Evolutionary conservation across 2,329 filamentous ascomycete genomes (phyloP).

Genomic region (Penicillium sp.): DNA sequence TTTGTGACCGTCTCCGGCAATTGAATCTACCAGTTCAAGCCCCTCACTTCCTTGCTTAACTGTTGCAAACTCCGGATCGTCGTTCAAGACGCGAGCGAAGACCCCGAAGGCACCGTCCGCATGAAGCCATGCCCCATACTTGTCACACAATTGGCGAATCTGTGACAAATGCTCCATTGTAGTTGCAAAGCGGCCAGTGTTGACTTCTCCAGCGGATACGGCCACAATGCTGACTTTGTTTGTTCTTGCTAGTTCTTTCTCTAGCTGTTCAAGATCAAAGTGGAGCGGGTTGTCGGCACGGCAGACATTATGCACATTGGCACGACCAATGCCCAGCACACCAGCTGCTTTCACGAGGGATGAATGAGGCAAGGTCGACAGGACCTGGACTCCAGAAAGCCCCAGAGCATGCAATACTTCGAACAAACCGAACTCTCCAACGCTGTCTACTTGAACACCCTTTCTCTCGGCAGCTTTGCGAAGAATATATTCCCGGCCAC

Average conservation of each 20-base stretch:
- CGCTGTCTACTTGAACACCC: constrained; percentile 47
- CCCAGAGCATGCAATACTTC: constrained; percentile 69
- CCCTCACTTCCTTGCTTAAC: constrained; percentile 63
- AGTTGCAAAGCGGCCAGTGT: constrained; percentile 81
- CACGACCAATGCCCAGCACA: constrained; percentile 77
- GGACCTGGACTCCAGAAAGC: constrained; percentile 72
- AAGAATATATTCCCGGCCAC: constrained; percentile 68
- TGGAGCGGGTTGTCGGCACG: constrained; percentile 63
- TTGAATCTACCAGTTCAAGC: constrained; percentile 83
- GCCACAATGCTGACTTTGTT: constrained; percentile 75
- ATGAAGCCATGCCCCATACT: constrained; percentile 82
- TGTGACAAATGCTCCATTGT: constrained; percentile 62
- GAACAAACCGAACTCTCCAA: constrained; percentile 74
- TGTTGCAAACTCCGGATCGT: constrained; percentile 61
- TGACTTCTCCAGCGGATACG: constrained; percentile 87
- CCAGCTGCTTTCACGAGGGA: constrained; percentile 84
- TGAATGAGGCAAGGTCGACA: constrained; percentile 84
- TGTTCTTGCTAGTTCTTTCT: constrained; percentile 60
- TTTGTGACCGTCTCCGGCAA: constrained; percentile 87
- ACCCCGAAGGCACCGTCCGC: constrained; percentile 91
- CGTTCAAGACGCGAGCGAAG: constrained; percentile 71
- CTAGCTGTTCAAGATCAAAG: constrained; percentile 71
- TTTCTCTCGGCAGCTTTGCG: constrained; percentile 50
- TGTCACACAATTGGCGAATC: constrained; percentile 73
- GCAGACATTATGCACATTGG: constrained; percentile 67